A percentile compares a stretch with the other conserved stretches of the same genome.
These are phyloP conservation scores for Cladophialophora psammophila DNA, from an alignment of 2,329 filamentous ascomycete species.

Conservation along the genomic window DNA sequence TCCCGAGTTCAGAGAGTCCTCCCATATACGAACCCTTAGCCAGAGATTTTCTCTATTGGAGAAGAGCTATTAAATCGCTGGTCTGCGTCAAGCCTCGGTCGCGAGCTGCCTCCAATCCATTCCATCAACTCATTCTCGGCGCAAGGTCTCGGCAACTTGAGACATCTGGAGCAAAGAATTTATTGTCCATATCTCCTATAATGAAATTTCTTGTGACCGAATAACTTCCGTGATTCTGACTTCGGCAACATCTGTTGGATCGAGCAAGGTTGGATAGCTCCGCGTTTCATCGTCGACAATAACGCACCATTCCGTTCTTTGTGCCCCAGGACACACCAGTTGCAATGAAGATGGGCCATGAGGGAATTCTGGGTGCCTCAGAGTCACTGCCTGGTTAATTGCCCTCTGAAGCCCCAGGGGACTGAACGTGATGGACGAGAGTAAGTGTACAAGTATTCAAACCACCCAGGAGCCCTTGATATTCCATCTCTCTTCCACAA, in stretches of 20 bases:
- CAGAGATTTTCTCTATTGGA: background rate
- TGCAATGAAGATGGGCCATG: background rate
- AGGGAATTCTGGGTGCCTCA: background rate
- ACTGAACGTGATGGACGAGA: background rate
- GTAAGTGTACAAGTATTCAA: background rate
- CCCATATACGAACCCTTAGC: background rate
- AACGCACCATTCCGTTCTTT: background rate
- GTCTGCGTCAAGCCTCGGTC: background rate
- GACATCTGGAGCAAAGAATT: background rate
- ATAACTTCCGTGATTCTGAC: background rate
- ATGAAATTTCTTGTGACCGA: background rate
- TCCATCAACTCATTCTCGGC: background rate
- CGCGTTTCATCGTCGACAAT: background rate
- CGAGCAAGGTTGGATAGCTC: background rate
- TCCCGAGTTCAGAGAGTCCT: background rate
- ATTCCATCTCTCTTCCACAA: background rate
- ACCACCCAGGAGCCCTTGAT: background rate
- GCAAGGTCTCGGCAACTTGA: background rate
- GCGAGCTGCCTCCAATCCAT: background rate
- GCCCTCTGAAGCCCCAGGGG: background rate
- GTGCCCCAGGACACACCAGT: background rate
- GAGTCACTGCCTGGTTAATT: background rate
- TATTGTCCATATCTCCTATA: background rate
- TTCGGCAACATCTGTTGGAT: background rate
- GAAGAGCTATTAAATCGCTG: background rate